Evolutionary conservation across 305 asterid species (phyloP), one percentile per base, ranked within the genome.

Genomic region (Stenogyne calaminthoides): DNA sequence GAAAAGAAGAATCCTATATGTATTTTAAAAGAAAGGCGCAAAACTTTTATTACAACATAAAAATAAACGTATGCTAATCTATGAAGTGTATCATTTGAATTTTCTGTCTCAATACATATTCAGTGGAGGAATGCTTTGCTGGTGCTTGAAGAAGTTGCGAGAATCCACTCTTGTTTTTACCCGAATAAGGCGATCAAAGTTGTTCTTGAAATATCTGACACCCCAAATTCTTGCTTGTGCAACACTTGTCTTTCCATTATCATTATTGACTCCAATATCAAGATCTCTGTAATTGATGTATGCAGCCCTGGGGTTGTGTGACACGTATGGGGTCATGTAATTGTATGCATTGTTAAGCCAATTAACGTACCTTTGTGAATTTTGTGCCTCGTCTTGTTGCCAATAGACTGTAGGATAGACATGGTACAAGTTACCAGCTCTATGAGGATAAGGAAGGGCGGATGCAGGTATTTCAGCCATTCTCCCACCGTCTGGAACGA

Each of bases 361-460:
- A 15, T 12, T 71, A 6, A 79, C n/a, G 40, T 27, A 42, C 71
- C 25, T 67, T 34, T 42, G 47, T 0, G 75, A 11, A 42, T 10
- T 37, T 25, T 6, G 66, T 47, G 9, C 68, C 12, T 7, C 71
- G 0, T 22, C 22, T 15, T 20, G 25, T 6, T 5, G 6, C 71
- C 78, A 67, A 2, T 25, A 71, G 2, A 67, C 78, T 29, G 49
- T 3, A 18, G 69, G 25, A 0, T 22, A 66, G 12, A 76, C 34
- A 20, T 63, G 69, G 70, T 70, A 81, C 54, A 77, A 29, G 32
- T 70, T 77, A 0, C 76, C 71, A 1, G 62, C 82, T 11, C 87
- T 74, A 4, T 83, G 78, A 10, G 84, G 81, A 40, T 71, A 83
- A 0, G 87, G 83, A 27, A 25, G 42, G 51, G 71, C 58, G 0